A percentile compares a stretch with the other conserved stretches of the same genome.
These are phyloP conservation scores for Penicillium simplicissimum DNA, from an alignment of 495 filamentous ascomycete species.

Conservation along the genomic window DNA sequence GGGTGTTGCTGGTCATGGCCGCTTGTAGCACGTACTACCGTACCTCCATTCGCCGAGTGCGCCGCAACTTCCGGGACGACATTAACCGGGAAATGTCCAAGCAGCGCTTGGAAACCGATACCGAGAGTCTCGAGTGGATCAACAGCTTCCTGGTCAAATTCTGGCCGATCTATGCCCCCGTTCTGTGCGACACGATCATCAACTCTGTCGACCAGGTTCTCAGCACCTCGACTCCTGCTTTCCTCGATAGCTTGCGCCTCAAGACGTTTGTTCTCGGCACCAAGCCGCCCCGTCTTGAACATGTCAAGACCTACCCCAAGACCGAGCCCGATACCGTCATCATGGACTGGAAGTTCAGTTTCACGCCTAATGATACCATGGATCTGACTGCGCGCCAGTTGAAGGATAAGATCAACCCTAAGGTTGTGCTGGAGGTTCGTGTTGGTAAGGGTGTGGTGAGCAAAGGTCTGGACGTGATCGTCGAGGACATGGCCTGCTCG, in stretches of 20 bases:
- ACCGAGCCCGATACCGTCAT: constrained; percentile 91
- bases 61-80: constrained; percentile 95
- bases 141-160: constrained; percentile 99
- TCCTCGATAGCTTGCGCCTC: constrained; percentile 89
- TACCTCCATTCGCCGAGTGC: constrained; percentile 88
- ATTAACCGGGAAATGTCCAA: constrained; percentile 91
- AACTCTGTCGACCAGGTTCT: constrained; percentile 93
- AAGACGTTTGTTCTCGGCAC: constrained; percentile 89
- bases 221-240: constrained; percentile 84
- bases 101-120: constrained; percentile 84
- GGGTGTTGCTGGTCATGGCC: constrained; percentile 92
- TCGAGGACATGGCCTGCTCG: constrained; percentile 94
- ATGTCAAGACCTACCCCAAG: constrained; percentile 97
- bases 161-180: constrained; percentile 97
- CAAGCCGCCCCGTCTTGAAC: constrained; percentile 93
- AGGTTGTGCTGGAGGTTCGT: constrained; percentile 89
- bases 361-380: constrained; percentile 89
- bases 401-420: constrained; percentile 95
- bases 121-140: constrained; percentile 96
- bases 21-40: constrained; percentile 93
- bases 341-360: constrained; percentile 99
- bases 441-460: constrained; percentile 93
- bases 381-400: constrained; percentile 89
- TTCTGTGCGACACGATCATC: constrained; percentile 89
- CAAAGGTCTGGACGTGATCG: constrained; percentile 95